Evolutionary conservation across 257 asterid genomes (phyloP).

Genomic region (Capsicum chinense): DNA sequence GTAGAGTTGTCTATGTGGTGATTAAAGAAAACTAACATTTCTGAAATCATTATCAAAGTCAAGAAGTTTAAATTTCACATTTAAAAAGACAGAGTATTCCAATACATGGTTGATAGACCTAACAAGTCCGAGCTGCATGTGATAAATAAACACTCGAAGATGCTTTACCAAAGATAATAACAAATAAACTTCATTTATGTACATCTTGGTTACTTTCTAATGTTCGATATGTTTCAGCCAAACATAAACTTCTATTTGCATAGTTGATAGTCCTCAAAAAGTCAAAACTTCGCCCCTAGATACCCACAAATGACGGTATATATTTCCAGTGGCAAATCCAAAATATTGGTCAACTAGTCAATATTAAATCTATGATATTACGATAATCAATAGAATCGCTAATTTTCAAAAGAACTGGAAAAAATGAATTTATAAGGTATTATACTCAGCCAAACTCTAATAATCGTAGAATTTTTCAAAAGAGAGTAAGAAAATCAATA

Average conservation of each 20-base stretch:
- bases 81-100: background rate
- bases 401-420: too few relatives aligned
- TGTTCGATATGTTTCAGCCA: background rate
- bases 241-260: background rate
- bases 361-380: background rate
- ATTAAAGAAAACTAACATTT: constrained; percentile 1
- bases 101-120: background rate
- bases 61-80: background rate
- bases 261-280: background rate
- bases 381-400: background rate
- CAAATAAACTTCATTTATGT: background rate
- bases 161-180: background rate
- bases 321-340: background rate
- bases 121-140: background rate
- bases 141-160: background rate
- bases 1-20: constrained; percentile 10
- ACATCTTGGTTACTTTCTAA: background rate
- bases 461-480: background rate
- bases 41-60: background rate
- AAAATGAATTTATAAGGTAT: background rate
- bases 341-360: background rate
- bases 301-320: background rate
- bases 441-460: background rate
- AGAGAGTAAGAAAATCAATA: background rate
- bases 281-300: background rate